These are phyloP conservation scores for Coprinopsis strossmayeri DNA, from an alignment of 768 basidiomycete species.

Conservation along the genomic window DNA sequence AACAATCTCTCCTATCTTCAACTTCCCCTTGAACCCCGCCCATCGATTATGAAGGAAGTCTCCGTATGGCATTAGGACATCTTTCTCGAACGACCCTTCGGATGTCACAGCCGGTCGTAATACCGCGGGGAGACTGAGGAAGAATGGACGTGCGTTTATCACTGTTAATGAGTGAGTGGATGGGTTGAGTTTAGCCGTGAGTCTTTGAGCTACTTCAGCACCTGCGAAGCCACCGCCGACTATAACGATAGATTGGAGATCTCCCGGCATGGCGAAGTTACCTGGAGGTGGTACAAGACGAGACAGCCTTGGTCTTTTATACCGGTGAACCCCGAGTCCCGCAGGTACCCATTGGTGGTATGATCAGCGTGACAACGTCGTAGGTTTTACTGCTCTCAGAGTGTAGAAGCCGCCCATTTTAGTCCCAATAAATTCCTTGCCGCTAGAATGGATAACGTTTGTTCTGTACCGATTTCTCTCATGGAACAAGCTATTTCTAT, in stretches of 20 bases:
- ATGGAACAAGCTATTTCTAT: too few species aligned
- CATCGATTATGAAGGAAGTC: constrained; percentile 30
- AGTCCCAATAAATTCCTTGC: too few species aligned
- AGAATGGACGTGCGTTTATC: constrained; percentile 39
- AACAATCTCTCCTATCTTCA: constrained; percentile 20
- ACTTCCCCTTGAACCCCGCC: constrained; percentile 26
- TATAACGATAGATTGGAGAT: constrained; percentile 34
- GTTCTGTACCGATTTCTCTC: too few species aligned
- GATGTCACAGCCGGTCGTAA: constrained; percentile 41
- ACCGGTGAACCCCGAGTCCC: too few species aligned
- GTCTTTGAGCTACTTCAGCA: constrained; percentile 29
- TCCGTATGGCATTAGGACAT: constrained; percentile 37
- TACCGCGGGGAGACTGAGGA: constrained; percentile 36
- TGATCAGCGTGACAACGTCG: too few species aligned
- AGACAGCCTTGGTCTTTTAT: too few species aligned
- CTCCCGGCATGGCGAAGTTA: constrained; percentile 12
- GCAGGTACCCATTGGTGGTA: too few species aligned
- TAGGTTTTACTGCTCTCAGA: too few species aligned
- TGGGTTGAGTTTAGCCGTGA: constrained; percentile 36
- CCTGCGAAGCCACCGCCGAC: constrained; percentile 51
- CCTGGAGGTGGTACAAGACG: too few species aligned
- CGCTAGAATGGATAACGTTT: too few species aligned
- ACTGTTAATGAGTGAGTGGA: constrained; percentile 40
- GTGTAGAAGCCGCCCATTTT: too few species aligned
- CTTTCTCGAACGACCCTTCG: constrained; percentile 25